Conservation (phyloP, 805 yeast genomes). For the Sporopachydermia quercuum region DNA sequence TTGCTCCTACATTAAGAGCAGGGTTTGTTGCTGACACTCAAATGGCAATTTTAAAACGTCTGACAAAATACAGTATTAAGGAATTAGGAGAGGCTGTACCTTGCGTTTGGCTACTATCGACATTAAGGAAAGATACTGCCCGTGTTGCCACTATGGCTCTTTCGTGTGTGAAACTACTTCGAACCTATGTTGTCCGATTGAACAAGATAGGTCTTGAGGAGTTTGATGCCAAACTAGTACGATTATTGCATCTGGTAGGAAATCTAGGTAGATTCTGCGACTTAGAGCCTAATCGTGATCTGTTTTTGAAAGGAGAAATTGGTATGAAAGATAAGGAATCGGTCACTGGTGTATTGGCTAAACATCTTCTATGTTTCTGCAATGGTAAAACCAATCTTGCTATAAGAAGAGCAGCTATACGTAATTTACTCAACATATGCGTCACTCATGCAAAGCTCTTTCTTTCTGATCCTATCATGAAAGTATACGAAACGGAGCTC, state of each 20-base stretch:
- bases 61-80: constrained; percentile 43
- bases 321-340: constrained; percentile 38
- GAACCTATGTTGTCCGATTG: constrained; percentile 24
- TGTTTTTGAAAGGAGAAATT: constrained; percentile 25
- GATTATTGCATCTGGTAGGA: constrained; percentile 51
- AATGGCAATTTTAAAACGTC: constrained; percentile 30
- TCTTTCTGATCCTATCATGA: constrained; percentile 36
- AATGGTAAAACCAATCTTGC: constrained; percentile 17
- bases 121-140: constrained; percentile 26
- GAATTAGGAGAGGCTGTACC: constrained; percentile 70
- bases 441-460: constrained; percentile 52
- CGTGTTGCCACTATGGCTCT: constrained; percentile 48
- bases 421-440: constrained; percentile 44
- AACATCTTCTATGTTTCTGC: constrained; percentile 42
- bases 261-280: constrained; percentile 56
- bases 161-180: constrained; percentile 38
- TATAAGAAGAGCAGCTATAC: constrained; percentile 38
- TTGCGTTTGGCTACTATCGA: constrained; percentile 42
- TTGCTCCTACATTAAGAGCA: constrained; percentile 29
- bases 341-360: constrained; percentile 40
- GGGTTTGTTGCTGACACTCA: constrained; percentile 36
- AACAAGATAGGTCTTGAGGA: constrained; percentile 7
- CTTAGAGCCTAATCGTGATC: constrained; percentile 30
- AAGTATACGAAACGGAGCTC: constrained; percentile 37
- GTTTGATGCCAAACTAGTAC: constrained; percentile 31